Base-by-base conservation (phyloP, 305 asterid species). In the Fraxinus ornus region DNA sequence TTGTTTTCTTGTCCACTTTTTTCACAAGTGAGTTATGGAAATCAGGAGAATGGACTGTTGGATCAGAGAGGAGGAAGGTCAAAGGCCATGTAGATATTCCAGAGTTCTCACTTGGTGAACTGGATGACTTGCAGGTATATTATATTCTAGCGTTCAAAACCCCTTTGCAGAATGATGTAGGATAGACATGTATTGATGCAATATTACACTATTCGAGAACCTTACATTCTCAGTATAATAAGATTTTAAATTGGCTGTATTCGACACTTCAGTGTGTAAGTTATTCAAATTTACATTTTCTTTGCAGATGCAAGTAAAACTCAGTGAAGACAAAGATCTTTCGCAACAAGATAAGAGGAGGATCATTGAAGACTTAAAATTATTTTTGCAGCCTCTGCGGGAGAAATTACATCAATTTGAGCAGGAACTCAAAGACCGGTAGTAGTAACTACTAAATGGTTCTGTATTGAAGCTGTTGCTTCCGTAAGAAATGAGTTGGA, bases 71-170 rank as follows among this genome's bases (percentile, higher is more conserved):
- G 57, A 92, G 85, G 91, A 88, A 81, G 82, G 76, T 94, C 84
- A 94, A 92, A 84, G 96, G 97, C 84, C 82, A 91, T 84, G 80
- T 95, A 78, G 99, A 95, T 52, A 83, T 95, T 28, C 86, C 82
- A 1, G 99, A 96, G 82, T 96, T 96, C 89, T 88, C 99, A 72
- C 90, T 90, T 57, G 99, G 99, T 60, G 99, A 96, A 88, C 89
- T 96, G 81, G 99, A 94, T 79, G 98, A 93, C 80, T 89, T 96
- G 88, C 91, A 93, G 98, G 99, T 94, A 90, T 9, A 10, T 12
- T 2, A 13, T 28, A 77, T 3, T 35, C 62, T 4, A 80, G 28
- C 33, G 41, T 77, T 72, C 7, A 1, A 22, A 15, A 10, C 4
- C 75, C 22, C 17, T 64, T 64, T 52, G 72, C 72, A 64, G 6